Conservation (phyloP, 768 basidiomycete species). For the Sporobolomyces phaffii region DNA sequence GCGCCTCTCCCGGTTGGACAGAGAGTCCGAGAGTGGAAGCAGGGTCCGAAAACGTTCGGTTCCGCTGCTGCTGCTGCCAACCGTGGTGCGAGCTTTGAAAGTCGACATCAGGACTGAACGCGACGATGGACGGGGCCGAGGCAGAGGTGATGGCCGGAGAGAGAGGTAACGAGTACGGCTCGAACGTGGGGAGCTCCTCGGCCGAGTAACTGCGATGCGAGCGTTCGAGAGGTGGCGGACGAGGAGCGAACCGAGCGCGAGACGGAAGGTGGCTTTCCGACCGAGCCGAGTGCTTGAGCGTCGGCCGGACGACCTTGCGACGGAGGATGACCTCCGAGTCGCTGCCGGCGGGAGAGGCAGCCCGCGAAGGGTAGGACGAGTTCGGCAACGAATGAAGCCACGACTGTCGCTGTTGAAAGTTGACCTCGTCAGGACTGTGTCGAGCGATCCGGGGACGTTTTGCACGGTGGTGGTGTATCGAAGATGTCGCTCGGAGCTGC, state of each 20-base stretch:
- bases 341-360: background rate
- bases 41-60: background rate
- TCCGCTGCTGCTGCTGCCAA: background rate
- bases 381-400: background rate
- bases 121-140: background rate
- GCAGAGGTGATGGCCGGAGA: background rate
- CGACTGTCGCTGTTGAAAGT: background rate
- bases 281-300: slow-evolving; percentile 14
- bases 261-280: background rate
- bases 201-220: slow-evolving; percentile 5
- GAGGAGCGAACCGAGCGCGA: background rate
- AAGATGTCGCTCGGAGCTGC: background rate
- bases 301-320: slow-evolving; percentile 11
- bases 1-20: too few relatives aligned
- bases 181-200: slow-evolving; percentile 10
- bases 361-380: background rate
- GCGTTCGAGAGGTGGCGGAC: background rate
- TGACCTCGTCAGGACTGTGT: slow-evolving; percentile 9
- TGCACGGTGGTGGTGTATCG: background rate
- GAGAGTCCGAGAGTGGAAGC: background rate
- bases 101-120: background rate
- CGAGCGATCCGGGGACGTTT: slow-evolving; percentile 8
- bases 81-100: background rate
- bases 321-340: background rate
- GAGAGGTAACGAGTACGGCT: background rate